These are phyloP conservation scores for Tetrahymena elliotti DNA, from an alignment of 73 alveolate genomes.

Conservation along the genomic window DNA sequence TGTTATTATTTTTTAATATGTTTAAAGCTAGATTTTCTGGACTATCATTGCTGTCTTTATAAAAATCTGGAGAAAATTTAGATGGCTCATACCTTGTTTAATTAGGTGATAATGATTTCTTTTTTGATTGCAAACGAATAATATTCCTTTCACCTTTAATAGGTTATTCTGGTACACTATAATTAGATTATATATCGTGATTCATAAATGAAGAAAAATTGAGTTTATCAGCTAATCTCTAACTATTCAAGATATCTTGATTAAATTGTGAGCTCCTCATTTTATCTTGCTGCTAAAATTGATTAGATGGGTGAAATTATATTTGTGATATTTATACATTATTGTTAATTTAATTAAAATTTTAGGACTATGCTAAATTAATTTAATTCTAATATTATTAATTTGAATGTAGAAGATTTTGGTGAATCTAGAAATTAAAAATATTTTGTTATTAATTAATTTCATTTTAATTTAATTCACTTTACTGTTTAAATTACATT, in stretches of 20 bases:
- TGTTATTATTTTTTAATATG: background rate
- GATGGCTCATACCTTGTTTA: background rate
- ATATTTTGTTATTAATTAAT: background rate
- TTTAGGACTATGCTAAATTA: background rate
- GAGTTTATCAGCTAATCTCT: background rate
- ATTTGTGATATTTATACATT: too few species aligned
- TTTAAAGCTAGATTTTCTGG: background rate
- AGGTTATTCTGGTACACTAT: background rate
- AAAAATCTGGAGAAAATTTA: background rate
- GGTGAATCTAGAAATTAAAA: background rate
- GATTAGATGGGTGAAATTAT: too few species aligned
- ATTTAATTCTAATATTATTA: too few species aligned
- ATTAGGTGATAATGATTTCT: background rate
- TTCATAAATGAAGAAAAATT: background rate
- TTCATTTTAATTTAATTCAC: background rate
- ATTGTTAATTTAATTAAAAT: background rate
- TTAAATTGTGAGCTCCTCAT: background rate
- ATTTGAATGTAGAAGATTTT: background rate
- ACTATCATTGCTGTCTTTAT: background rate
- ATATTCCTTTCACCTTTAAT: background rate
- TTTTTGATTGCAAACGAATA: too few species aligned
- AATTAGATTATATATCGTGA: background rate
- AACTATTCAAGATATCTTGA: background rate
- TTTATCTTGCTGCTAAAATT: background rate
- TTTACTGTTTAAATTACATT: background rate